These are phyloP conservation scores for Lipomyces anomalus DNA, from an alignment of 805 yeast species.

Conservation along the genomic window DNA sequence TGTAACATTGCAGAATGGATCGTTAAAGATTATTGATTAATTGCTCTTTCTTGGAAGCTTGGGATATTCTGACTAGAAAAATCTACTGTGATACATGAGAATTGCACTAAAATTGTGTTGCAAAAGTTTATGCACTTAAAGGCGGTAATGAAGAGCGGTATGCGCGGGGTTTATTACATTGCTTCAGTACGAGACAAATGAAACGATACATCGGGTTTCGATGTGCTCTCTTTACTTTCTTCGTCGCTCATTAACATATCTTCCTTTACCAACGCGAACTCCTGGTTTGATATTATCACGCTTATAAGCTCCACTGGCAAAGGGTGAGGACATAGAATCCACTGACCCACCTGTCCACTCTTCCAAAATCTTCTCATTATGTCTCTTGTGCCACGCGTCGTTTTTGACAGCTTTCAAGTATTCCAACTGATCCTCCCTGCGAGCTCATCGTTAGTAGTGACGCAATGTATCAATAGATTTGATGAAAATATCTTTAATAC, in stretches of 20 bases:
- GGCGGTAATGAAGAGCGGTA: too few relatives aligned
- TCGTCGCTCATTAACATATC: constrained; percentile 55
- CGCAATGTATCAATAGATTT: not conserved
- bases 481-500: constrained; percentile 1
- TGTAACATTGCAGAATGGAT: too few relatives aligned
- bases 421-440: constrained; percentile 83
- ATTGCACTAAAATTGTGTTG: too few relatives aligned
- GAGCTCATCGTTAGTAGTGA: not conserved
- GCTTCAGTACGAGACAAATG: too few relatives aligned
- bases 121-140: too few relatives aligned
- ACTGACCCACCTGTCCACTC: constrained; percentile 87
- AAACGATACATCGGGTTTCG: too few relatives aligned
- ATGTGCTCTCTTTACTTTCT: constrained; percentile 11
- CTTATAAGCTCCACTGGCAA: constrained; percentile 57
- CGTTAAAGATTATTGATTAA: too few relatives aligned
- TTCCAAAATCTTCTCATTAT: constrained; percentile 75
- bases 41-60: too few relatives aligned
- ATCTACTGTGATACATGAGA: too few relatives aligned
- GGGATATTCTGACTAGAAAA: too few relatives aligned
- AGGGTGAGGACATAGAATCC: constrained; percentile 82
- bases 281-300: constrained; percentile 43
- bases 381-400: constrained; percentile 79
- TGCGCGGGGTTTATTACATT: too few relatives aligned
- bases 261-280: constrained; percentile 79
- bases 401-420: constrained; percentile 81